These are phyloP conservation scores for Cryphonectria nitschkei DNA, from an alignment of 2,329 filamentous ascomycete species.

Conservation along the genomic window DNA sequence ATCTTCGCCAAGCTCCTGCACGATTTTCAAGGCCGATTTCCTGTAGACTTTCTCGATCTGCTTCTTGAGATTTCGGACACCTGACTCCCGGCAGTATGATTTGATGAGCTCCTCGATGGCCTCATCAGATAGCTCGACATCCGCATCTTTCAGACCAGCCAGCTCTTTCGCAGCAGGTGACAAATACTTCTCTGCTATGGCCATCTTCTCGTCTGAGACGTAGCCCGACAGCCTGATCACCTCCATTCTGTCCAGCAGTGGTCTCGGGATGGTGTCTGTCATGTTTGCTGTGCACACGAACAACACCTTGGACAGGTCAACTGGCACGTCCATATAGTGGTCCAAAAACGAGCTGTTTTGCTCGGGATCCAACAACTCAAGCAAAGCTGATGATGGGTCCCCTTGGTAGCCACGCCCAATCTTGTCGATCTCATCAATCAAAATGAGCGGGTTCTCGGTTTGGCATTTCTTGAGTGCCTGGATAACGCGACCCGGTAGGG, in stretches of 20 bases:
- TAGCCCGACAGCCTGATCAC: conserved; percentile 96
- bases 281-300: conserved; percentile 99
- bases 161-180: conserved; percentile 93
- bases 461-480: conserved; percentile 99
- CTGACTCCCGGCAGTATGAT: conserved; percentile 96
- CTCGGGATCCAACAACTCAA: conserved; percentile 93
- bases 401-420: conserved; percentile 96
- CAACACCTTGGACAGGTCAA: conserved; percentile 94
- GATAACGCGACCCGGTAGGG: conserved; percentile 92
- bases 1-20: conserved; percentile 89
- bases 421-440: conserved; percentile 98
- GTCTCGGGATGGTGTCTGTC: conserved; percentile 95
- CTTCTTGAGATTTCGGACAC: conserved; percentile 97
- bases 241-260: conserved; percentile 95
- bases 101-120: conserved; percentile 98
- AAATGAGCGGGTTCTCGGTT: conserved; percentile 93
- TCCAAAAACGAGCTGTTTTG: conserved; percentile 98
- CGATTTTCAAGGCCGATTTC: conserved; percentile 96
- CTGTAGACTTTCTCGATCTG: conserved; percentile 99
- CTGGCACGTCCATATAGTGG: conserved; percentile 97
- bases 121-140: conserved; percentile 83
- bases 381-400: conserved; percentile 89
- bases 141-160: conserved; percentile 85
- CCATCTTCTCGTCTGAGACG: conserved; percentile 98
- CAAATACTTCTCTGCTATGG: conserved; percentile 91